Base-by-base conservation (phyloP, 164 flowering plant genomes). In the Umbellularia californica region DNA sequence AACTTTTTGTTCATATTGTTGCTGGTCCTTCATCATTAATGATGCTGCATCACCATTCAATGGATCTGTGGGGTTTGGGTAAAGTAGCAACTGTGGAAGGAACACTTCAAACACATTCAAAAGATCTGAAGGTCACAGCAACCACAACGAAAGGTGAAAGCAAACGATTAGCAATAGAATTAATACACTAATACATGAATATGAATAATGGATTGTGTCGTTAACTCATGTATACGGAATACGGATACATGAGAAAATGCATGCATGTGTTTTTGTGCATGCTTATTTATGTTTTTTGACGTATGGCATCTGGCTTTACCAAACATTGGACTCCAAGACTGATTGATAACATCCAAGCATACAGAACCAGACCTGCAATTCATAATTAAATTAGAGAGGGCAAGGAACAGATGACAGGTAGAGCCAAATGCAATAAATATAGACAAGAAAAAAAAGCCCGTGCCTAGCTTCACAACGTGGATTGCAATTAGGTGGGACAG, bases 311-410 rank as follows among this genome's bases (percentile, higher is more conserved):
- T 20, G 28, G 25, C 3, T 27, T 85, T 87, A 93, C 99, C 98
- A 82, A 92, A 95, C 98, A 95, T 93, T 70, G 99, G 98, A 83
- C 99, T 95, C 97, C 97, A 93, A 52, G 97, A 84, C 83, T 95
- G 97, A 78, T 93, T 93, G 74, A 95, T 95, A 35, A 95, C 99
- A 81, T 95, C 98, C 90, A 95, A 87, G 89, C 99, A 95, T 27
- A 93, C 95, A 71, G 99, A 92, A 73, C 99, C 99, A 68, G 98
- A 95, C 80, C 99, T 95, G 91, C 82, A 78, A 76, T 68, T 63
- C 17, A 70, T 4, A 73, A 52, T n/a, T 2, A 65, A 73, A 66
- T 25, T 65, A 47, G 28, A 50, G 23, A 27, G 19, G 5, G 55
- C 17, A 55, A 55, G 60, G 60, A 55, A 12, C n/a, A 55, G 5